Percentiles rank a stretch among this genome's conserved stretches.
Conservation (phyloP, 202 grass and related monocot species). For the Panicum hallii region DNA sequence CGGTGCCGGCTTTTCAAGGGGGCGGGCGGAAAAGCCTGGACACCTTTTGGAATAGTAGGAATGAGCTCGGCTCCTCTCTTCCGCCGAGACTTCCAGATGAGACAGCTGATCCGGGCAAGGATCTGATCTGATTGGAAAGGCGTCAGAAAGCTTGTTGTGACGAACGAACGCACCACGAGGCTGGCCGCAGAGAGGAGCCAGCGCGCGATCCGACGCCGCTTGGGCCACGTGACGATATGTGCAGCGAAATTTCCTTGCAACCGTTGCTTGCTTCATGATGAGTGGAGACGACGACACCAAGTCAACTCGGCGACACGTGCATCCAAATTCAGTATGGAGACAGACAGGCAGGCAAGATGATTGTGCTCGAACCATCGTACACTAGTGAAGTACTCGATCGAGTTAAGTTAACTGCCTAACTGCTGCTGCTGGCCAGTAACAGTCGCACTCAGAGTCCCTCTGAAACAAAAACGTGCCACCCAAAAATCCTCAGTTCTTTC, state of each 20-base stretch:
- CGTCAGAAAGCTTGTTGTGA: neutral
- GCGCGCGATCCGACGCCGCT: neutral
- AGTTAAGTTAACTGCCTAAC: neutral
- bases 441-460: neutral
- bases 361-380: neutral
- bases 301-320: conserved; percentile 6
- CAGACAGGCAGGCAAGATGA: no score
- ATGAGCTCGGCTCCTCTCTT: neutral
- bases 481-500: neutral
- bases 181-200: neutral
- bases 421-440: neutral
- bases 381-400: no score
- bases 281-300: neutral
- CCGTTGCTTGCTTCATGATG: neutral
- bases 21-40: neutral
- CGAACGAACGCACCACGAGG: neutral
- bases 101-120: neutral
- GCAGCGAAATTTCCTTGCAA: neutral
- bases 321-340: neutral
- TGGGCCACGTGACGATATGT: neutral
- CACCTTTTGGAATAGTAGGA: neutral
- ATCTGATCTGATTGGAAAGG: neutral
- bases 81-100: neutral
- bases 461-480: neutral
- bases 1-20: neutral